Evolutionary conservation across 2,329 filamentous ascomycete species (phyloP), one percentile per base, ranked within the genome.

Genomic region (Metarhizium robertsii): DNA sequence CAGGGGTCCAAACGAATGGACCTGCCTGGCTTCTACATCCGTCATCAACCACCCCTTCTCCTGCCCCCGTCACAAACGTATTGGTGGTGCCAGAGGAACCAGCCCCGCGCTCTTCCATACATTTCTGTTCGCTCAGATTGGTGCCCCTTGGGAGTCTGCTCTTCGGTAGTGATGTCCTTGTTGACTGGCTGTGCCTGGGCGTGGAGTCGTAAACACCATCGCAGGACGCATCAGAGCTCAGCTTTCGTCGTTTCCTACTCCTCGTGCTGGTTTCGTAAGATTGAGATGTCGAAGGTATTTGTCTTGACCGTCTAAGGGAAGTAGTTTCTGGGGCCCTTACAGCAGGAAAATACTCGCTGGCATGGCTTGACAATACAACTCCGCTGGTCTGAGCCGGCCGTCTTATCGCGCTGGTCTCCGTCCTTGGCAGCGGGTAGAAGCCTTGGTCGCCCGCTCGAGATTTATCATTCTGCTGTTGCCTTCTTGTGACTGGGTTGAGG

Each of bases 371-470:
- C 42, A 3, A 34, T 11, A 11, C 7, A 11, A 45, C 18, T 16
- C 5, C 16, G 2, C 10, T 14, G n/a, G 10, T 18, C 14, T 14
- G 16, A n/a, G 40, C 16, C 13, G 40, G n/a, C 40, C 11, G 11
- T 18, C 42, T 20, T 45, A 2, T 25, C 6, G 8, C 6, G 42
- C n/a, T 45, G 6, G 42, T 13, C 25, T 38, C 32, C n/a, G 32
- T 10, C 7, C 16, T 38, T 43, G 50, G 42, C 38, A 55, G 64
- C 57, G 71, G 67, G 52, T 70, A 54, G 13, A 65, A 61, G 34
- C 75, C 74, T 52, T 71, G 75, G 67, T 64, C 32, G 38, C 74
- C 69, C 29, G 48, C 32, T 20, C 11, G 49, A 51, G 13, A 38
- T 38, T 13, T 16, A 36, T 36, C 32, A 36, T 42, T 18, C 30